Evolutionary conservation across 1,139 yeast species (phyloP), one percentile per base, ranked within the genome.

Genomic region (Suhomyces kunorum): DNA sequence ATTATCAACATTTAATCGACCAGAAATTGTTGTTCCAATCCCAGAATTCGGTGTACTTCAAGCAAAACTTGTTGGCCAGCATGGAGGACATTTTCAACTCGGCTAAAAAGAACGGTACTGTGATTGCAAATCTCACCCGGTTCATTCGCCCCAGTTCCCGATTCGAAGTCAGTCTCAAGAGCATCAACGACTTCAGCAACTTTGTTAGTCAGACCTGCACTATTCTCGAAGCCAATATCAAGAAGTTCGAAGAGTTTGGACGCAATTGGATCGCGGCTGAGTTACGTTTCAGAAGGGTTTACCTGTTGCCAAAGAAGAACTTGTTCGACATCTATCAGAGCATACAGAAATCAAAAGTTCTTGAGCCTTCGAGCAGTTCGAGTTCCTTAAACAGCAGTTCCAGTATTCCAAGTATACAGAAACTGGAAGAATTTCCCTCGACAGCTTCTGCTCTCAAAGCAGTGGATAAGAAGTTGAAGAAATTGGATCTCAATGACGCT

Each of bases 51-150:
- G 44, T 54, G 5, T 65, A 52, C 42, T 71, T 59, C 50, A 67
- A 57, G 42, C 48, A 44, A 33, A 55, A 46, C 30, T 42, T 66
- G 2, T 51, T 79, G 31, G 61, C 56, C 11, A 59, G 59, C 13
- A 59, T 76, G 47, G 76, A 74, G 25, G 74, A 69, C 5, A 57
- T 63, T 31, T 76, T 78, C 55, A 70, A 70, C 41, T 59, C 67
- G 5, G 56, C 76, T 11, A 78, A 67, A 49, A 78, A 74, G 47
- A 80, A 78, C 49, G 80, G 80, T 9, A 66, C 76, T 13, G 54
- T 80, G 17, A 60, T 79, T 27, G 78, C 83, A 7, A 68, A 71
- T 6, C 62, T 80, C 28, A 66, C 80, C 0, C 66, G 78, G 42
- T 68, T 74, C 27, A 63, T 80, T 2, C 63, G 81, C 33, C 73